Base-by-base conservation (phyloP, 192 early-diverging fungal species). In the Spizellomyces sp. region DNA sequence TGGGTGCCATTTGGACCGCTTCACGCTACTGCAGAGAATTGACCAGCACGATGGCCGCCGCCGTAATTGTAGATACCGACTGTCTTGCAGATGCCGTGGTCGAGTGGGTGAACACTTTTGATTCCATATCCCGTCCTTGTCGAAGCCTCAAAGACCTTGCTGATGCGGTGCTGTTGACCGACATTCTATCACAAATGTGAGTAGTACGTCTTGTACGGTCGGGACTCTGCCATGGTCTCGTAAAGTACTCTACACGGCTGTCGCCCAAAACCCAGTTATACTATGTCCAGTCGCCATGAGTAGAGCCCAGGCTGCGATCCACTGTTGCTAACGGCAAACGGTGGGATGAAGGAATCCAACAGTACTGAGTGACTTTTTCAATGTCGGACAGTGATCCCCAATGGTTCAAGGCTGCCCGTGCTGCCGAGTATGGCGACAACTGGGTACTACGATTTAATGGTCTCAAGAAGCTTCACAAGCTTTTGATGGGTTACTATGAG, bases 401-500 rank as follows among this genome's bases (percentile, higher is more conserved):
- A 54, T 98, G 94, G 94, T 97, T 99, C 89, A 95, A 94, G 67
- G 74, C 85, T 12, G 82, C 87, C 45, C 85, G 88, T 8, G 59
- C n/a, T 21, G 45, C 9, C 43, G 91, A 92, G 59, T 84, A 87
- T 7, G 92, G 89, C 54, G 92, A 93, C 77, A 98, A 96, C 84
- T 99, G 97, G 97, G 93, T 99, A 3, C 75, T 95, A 45, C 92
- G 91, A 71, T 90, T 94, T 76, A 96, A 95, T 80, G 93, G 93
- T 63, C 86, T 98, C 14, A 96, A 96, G 75, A 93, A 91, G 75
- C 83, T 96, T 45, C 87, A 95, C 80, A 91, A 90, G 62, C 87
- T 98, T 8, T 73, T 98, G 45, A 87, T 86, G 3, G 78, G 87
- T 21, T 96, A 93, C 84, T 94, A 94, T 58, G 93, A 95, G 43